Conservation (phyloP, 495 filamentous ascomycete genomes). For the Aeminium ludgeri region DNA sequence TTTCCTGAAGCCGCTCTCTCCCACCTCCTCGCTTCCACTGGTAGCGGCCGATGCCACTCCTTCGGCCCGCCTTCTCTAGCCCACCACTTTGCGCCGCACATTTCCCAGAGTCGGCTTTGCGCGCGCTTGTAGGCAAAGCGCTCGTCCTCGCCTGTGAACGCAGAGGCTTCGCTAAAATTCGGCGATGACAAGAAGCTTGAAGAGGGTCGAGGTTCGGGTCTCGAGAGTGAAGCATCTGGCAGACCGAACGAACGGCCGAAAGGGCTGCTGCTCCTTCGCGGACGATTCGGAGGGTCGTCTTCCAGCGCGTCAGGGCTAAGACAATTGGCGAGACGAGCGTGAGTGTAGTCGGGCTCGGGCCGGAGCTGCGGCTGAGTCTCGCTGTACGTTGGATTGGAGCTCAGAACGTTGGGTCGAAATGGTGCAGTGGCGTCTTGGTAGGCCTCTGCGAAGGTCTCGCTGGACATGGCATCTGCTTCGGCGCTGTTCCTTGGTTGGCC, state of each 20-base stretch:
- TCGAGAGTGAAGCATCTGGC: conserved; percentile 11
- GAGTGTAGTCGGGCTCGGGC: conserved; percentile 16
- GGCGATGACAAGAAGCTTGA: conserved; percentile 14
- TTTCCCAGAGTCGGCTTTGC: conserved; percentile 49
- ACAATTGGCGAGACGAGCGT: conserved; percentile 14
- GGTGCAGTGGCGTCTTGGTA: conserved; percentile 53
- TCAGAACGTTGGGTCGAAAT: conserved; percentile 55
- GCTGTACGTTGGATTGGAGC: conserved; percentile 27
- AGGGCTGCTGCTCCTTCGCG: conserved; percentile 4
- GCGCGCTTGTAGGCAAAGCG: conserved; percentile 55
- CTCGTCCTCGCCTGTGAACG: conserved; percentile 57
- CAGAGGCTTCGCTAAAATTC: conserved; percentile 38
- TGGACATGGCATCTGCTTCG: conserved; percentile 36
- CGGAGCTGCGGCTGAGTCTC: conserved; percentile 15
- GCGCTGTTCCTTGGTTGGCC: conserved; percentile 1
- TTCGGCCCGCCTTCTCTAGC: conserved; percentile 27
- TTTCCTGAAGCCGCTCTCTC: conserved; percentile 24
- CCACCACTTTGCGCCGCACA: conserved; percentile 50
- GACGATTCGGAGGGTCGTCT: conserved; percentile 28
- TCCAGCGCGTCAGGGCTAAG: conserved; percentile 22
- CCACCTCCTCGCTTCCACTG: conserved; percentile 40
- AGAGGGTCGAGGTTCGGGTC: conserved; percentile 11
- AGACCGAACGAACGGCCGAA: conserved; percentile 15
- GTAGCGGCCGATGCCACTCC: conserved; percentile 48
- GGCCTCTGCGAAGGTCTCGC: conserved; percentile 52